Evolutionary conservation across 352 stramenopile species (phyloP), one percentile per base, ranked within the genome.

Genomic region (Phytophthora citrophthora): DNA sequence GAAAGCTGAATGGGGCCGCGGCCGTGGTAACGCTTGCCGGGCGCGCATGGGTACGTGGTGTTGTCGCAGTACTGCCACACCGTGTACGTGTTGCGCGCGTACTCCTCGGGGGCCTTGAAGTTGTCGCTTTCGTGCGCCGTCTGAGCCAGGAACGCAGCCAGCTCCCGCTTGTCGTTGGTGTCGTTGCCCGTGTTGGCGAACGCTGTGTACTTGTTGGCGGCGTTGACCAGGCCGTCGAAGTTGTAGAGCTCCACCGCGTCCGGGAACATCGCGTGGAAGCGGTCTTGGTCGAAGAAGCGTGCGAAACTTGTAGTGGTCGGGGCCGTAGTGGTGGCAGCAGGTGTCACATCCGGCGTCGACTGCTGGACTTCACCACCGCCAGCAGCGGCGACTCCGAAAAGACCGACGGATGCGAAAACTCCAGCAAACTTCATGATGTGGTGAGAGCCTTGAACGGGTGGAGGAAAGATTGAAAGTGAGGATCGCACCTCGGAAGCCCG

Each of bases 101-200:
- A 79, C 45, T 86, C 77, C 40, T 86, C 62, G 0, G 64, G 50
- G 1, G 73, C 76, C 43, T 72, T 75, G 34, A 83, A 78, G 57
- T 73, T 68, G 57, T 81, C 77, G 24, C 68, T 78, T 38, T 82
- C 74, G 44, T 83, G 66, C 7, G 74, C 46, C 1, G 68, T 76
- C 50, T 86, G 77, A 2, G 74, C 77, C 24, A 86, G 56, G 57
- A 86, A 84, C 0, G 74, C 69, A 0, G 74, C 77, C 7, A 86
- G 32, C 40, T 84, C 74, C 13, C 62, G 72, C 43, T 76, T 80
- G 53, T 84, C 77, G 49, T 57, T 62, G 2, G 36, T 39, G 50
- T 76, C 72, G 36, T 83, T 64, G 43, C 75, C 74, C 2, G 63
- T 77, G 64, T 78, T 82, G 54, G 74, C 75, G 40, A 86, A 86